Percentiles rank a stretch among this genome's conserved stretches.
Conservation (phyloP, 1,284 basidiomycete species). For the Apiotrichum gamsii region DNA sequence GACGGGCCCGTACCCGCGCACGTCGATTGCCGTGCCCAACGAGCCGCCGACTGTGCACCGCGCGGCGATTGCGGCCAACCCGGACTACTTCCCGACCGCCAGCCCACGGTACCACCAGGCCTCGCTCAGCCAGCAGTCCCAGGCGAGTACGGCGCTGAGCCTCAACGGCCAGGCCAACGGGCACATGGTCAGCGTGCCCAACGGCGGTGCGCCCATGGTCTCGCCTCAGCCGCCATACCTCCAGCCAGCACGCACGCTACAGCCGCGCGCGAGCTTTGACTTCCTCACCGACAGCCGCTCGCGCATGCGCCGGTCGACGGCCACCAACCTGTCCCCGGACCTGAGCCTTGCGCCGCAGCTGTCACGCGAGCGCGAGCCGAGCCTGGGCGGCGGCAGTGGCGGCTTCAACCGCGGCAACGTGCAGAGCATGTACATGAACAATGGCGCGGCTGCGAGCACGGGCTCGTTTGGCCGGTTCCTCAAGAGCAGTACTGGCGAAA, state of each 20-base stretch:
- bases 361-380: not conserved
- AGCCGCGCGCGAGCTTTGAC: conserved; percentile 20
- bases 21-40: not conserved
- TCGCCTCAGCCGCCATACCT: not conserved
- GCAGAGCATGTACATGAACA: conserved; percentile 32
- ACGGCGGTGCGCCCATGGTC: too few species aligned
- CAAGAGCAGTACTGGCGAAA: conserved; percentile 4
- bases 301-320: conserved; percentile 12
- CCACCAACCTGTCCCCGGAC: conserved; percentile 1
- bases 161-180: not conserved
- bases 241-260: conserved; percentile 8
- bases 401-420: too few species aligned
- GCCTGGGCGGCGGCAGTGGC: too few species aligned
- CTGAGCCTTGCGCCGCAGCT: not conserved
- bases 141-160: not conserved
- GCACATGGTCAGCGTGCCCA: not conserved
- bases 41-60: conserved; percentile 11
- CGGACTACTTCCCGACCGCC: conserved; percentile 19
- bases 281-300: conserved; percentile 5
- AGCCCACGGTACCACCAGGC: conserved; percentile 15
- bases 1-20: not conserved
- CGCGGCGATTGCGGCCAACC: conserved; percentile 9
- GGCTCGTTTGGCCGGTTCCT: conserved; percentile 22
- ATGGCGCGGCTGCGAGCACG: conserved; percentile 16
- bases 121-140: not conserved